phyloP scores from a whole-genome alignment of 2,329 filamentous ascomycete genomes.

The Grosmannia huntii region DNA sequence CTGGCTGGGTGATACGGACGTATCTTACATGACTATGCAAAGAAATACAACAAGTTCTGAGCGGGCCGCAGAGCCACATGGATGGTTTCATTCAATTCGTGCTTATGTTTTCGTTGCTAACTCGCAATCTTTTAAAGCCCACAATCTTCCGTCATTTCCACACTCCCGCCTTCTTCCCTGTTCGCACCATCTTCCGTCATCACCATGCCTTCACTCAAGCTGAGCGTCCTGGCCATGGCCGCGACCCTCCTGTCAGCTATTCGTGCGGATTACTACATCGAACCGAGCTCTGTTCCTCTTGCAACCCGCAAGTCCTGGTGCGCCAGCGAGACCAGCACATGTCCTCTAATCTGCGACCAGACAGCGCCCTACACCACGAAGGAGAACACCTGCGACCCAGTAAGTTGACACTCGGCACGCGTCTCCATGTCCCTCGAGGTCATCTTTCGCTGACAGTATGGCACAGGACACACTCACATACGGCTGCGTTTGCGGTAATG shows the following conservation, averaged over 20 bases:
- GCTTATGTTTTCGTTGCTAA: background rate
- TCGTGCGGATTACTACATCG: conserved; percentile 46
- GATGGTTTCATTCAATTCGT: background rate
- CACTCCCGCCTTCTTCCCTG: background rate
- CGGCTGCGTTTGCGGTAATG: conserved; percentile 58
- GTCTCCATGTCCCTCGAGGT: background rate
- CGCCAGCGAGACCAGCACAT: conserved; percentile 44
- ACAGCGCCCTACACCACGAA: conserved; percentile 36
- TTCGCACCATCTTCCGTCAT: background rate
- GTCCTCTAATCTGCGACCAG: conserved; percentile 62
- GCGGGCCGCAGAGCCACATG: background rate
- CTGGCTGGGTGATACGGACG: background rate
- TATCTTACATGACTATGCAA: background rate
- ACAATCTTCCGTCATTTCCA: background rate
- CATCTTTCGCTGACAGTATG: background rate
- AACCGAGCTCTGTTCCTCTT: conserved; percentile 46
- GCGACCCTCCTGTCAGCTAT: conserved; percentile 38
- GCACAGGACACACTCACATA: conserved; percentile 47
- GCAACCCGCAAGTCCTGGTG: conserved; percentile 50
- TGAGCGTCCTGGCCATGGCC: conserved; percentile 40
- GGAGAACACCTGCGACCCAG: conserved; percentile 57
- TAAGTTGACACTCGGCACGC: conserved; percentile 23
- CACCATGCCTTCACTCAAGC: conserved; percentile 42
- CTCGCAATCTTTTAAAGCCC: background rate
- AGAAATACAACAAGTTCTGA: background rate